Evolutionary conservation across 2,329 filamentous ascomycete species (phyloP), one percentile per base, ranked within the genome.

Genomic region (Thyridium curvatum): DNA sequence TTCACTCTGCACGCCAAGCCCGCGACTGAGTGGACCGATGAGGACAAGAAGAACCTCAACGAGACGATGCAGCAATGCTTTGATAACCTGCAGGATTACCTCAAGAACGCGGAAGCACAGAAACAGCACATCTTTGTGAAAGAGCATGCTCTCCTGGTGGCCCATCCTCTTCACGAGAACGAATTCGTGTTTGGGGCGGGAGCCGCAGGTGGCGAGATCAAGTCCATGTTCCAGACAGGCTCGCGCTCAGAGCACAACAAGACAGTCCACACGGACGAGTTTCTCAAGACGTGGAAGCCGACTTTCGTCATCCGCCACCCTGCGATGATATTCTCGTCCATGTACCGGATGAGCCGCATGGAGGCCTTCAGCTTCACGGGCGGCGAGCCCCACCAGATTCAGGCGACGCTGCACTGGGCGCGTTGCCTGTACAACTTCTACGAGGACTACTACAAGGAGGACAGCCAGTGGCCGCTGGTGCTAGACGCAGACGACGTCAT

Each of bases 401-500:
- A 54, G 26, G 55, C 59, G 42, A 56, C 52, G 8, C 38, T 61
- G 26, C 44, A 42, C 18, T 62, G 54, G 52, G 47, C 51, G 10
- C 53, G 61, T 1, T 35, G 46, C 34, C 43, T 65, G 14, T 64
- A 59, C 39, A 57, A 65, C 32, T 64, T 53, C 50, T 60, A 52
- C 41, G 36, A 47, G 10, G 47, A 52, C 32, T 49, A 54, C 8
- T 60, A 59, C 1, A 26, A 10, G 6, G 21, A 10, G 21, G 21
- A 26, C 21, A 26, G 21, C 21, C 21, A 26, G 21, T 26, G 21
- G 21, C 21, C 21, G 21, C 47, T 60, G 4, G 45, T 65, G 3
- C 38, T 63, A 1, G 63, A 65, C 38, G 60, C 61, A 7, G 54
- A 63, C 39, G 61, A 64, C 41, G 44, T 64, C 5, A 64, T 65